Evolutionary conservation across 106 monocot species (phyloP), one percentile per base, ranked within the genome.

Genomic region (Platanthera guangdongensis): DNA sequence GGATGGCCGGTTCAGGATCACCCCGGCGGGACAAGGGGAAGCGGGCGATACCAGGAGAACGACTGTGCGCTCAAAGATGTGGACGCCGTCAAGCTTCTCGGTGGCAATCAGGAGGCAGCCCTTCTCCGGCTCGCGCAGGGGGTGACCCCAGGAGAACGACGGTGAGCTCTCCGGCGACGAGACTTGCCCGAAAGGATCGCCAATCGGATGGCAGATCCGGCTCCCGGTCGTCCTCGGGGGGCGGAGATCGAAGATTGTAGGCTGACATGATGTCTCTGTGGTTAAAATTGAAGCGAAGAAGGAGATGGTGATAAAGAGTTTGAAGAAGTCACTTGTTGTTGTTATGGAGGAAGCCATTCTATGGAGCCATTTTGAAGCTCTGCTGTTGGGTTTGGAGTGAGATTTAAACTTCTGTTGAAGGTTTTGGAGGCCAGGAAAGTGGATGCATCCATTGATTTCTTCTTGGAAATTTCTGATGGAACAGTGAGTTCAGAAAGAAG

Each of bases 91-190:
- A 0, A 95, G 95, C 80, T 83, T 88, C 57, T 86, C 88, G 8
- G 95, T 86, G 32, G 95, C 95, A 46, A 95, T 72, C 3, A 95
- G 86, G 12, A 92, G 77, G 80, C 95, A 95, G 11, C 95, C 95
- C 71, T 70, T 88, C 74, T 95, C 95, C 0, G 88, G 95, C 62
- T 83, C 85, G 47, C 86, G 86, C 46, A 95, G 77, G 9, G 80
- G 60, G 81, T 95, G 95, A 7, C 90, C 95, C 95, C 95, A 95
- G n/a, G n/a, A n/a, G n/a, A n/a, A n/a, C n/a, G n/a, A n/a, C 65
- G 0, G 72, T 47, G 51, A 84, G 83, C 70, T 95, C 92, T 5
- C 59, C 82, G 21, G 88, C 84, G 8, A 92, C 86, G 8, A 95
- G 90, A 57, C 88, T 77, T 18, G 95, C 95, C 12, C 95, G 81